Conservation (phyloP, 768 basidiomycete genomes). For the Daedaleopsis nitida region DNA sequence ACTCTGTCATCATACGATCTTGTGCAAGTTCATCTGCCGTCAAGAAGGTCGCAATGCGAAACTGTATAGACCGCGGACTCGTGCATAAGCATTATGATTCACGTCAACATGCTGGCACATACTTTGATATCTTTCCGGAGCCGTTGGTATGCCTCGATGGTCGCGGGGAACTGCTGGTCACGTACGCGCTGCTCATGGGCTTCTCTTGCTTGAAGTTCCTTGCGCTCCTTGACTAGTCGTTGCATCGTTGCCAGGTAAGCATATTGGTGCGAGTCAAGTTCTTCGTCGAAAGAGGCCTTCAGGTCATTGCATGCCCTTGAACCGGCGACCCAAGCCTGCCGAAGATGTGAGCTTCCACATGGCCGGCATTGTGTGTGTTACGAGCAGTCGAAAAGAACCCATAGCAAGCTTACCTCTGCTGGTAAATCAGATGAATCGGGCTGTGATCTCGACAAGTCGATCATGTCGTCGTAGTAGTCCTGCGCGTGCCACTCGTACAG, state of each 20-base stretch:
- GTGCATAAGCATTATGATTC: too few species aligned
- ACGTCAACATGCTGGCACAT: background rate
- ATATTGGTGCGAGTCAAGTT: conserved; percentile 28
- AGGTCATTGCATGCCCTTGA: conserved; percentile 2
- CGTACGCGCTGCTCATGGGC: conserved; percentile 24
- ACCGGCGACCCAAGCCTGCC: conserved; percentile 13
- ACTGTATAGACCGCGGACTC: conserved; percentile 25
- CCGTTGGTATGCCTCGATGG: conserved; percentile 32
- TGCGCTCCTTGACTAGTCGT: conserved; percentile 21
- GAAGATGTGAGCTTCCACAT: background rate
- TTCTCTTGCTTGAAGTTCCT: conserved; percentile 22
- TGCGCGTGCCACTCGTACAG: conserved; percentile 26
- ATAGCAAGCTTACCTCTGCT: conserved; percentile 14
- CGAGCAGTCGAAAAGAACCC: background rate
- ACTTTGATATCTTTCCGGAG: conserved; percentile 38
- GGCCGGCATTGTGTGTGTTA: background rate
- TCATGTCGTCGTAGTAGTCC: conserved; percentile 23
- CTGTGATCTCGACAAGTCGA: conserved; percentile 20
- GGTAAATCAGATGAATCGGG: conserved; percentile 13
- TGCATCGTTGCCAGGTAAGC: conserved; percentile 31
- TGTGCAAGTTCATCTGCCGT: conserved; percentile 28
- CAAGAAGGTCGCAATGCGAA: conserved; percentile 55
- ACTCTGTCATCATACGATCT: conserved; percentile 52
- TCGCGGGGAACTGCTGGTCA: conserved; percentile 38
- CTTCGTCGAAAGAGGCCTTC: conserved; percentile 10